A percentile compares a stretch with the other conserved stretches of the same genome.
These are phyloP conservation scores for Yamadazyma laniorum DNA, from an alignment of 805 yeast genomes.

Conservation along the genomic window DNA sequence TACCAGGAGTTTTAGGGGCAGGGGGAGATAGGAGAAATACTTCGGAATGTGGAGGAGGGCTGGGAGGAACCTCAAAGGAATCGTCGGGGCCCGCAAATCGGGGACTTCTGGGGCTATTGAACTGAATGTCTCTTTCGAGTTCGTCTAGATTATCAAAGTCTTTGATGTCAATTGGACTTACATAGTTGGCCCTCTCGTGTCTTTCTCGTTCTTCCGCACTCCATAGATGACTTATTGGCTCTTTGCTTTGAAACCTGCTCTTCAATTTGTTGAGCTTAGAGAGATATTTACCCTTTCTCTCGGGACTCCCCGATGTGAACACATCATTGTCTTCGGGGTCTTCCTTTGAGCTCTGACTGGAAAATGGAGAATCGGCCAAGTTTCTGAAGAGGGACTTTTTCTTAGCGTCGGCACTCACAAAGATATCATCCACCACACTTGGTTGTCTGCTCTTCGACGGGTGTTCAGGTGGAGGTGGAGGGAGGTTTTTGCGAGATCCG, in stretches of 20 bases:
- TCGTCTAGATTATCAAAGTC: conserved; percentile 18
- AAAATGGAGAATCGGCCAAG: conserved; percentile 5
- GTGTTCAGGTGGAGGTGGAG: conserved; percentile 16
- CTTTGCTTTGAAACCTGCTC: conserved; percentile 32
- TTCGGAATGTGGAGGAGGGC: conserved; percentile 15
- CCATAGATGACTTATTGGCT: conserved; percentile 26
- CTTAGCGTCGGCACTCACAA: conserved; percentile 16
- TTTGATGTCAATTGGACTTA: conserved; percentile 12
- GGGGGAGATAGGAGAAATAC: background rate
- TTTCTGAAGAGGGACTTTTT: conserved; percentile 12
- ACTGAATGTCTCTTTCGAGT: conserved; percentile 15
- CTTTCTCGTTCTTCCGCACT: conserved; percentile 8
- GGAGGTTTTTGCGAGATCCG: conserved; percentile 6
- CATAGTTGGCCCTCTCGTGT: conserved; percentile 4
- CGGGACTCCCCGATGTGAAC: conserved; percentile 3
- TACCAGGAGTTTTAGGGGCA: conserved; percentile 7
- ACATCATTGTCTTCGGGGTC: conserved; percentile 14
- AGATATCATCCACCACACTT: conserved; percentile 24
- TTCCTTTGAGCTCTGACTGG: conserved; percentile 12
- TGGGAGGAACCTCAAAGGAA: conserved; percentile 10
- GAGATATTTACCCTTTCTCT: conserved; percentile 21
- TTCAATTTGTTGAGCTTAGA: conserved; percentile 32
- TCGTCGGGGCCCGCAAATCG: conserved; percentile 2
- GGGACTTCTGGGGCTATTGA: conserved; percentile 5
- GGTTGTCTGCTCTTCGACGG: conserved; percentile 13